Base-by-base conservation (phyloP, 2,329 filamentous ascomycete genomes). In the Pseudogymnoascus sp. region DNA sequence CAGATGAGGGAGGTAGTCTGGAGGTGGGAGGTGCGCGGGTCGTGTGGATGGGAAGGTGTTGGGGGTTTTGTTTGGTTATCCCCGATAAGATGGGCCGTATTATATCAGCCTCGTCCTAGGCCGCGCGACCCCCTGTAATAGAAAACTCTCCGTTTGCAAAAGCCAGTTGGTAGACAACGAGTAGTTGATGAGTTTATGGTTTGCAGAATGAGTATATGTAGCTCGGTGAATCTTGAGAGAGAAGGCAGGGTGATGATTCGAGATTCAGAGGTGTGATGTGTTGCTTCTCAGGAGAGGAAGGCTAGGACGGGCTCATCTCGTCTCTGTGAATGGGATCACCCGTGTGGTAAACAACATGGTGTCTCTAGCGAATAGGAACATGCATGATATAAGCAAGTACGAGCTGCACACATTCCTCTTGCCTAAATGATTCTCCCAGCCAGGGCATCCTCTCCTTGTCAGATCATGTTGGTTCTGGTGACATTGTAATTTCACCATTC, bases 321-420 rank as follows among this genome's bases (percentile, higher is more conserved):
- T 50, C 25, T 30, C 25, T 6, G 9, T 30, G 43, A 50, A 50
- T 30, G 28, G n/a, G 25, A 12, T 50, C n/a, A 18, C 43, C 43
- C 43, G n/a, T 50, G 43, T 30, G 43, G 43, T 50, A 50, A 50
- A 50, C 43, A 50, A 50, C 43, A 50, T 50, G 25, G 43, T 18
- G 25, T 30, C 43, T 50, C 43, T 50, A 50, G 43, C 43, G 43
- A 50, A 50, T 50, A 33, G 25, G 25, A 50, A 50, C 43, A 30
- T 50, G 43, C 43, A 50, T 50, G 43, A 50, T 50, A 50, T 50
- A 50, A 50, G 43, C 43, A 50, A 50, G 43, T 50, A 50, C 43
- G 25, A 50, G 43, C n/a, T 33, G 25, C 25, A n/a, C 43, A 18
- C 43, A 7, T 7, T 50, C 25, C 8, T 50, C 25, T 12, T 50